Conservation (phyloP, 2,329 filamentous ascomycete species). For the Fusarium lyarnte region DNA sequence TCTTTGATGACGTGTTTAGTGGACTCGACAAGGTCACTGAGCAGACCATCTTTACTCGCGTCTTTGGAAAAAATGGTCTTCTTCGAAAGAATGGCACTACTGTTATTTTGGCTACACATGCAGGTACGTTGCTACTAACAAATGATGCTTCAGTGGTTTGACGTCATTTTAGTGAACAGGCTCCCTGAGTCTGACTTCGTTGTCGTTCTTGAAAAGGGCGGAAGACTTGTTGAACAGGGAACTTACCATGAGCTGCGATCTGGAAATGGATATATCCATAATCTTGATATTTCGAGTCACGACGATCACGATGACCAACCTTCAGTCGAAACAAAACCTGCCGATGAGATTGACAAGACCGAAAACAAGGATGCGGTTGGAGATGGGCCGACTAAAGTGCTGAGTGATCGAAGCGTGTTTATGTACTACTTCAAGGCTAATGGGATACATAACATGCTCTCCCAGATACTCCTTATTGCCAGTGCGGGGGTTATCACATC, state of each 20-base stretch:
- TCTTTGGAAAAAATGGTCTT: constrained; percentile 51
- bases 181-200: constrained; percentile 56
- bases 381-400: neutral
- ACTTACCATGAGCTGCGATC: constrained; percentile 50
- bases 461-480: constrained; percentile 27
- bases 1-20: constrained; percentile 54
- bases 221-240: constrained; percentile 54
- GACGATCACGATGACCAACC: constrained; percentile 11
- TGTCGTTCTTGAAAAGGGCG: constrained; percentile 53
- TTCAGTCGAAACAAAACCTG: neutral
- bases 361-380: neutral
- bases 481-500: constrained; percentile 30
- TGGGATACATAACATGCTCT: constrained; percentile 26
- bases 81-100: constrained; percentile 45
- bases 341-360: neutral
- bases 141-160: neutral
- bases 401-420: constrained; percentile 42
- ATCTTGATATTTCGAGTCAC: constrained; percentile 46
- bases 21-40: constrained; percentile 55
- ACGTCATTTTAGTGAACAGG: constrained; percentile 35
- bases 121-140: constrained; percentile 28
- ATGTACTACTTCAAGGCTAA: constrained; percentile 45
- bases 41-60: constrained; percentile 50
- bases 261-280: constrained; percentile 50
- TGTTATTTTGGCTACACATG: constrained; percentile 49